Percentiles rank a stretch among this genome's conserved stretches.
Evolutionary conservation across 371 early-diverging fungal species (phyloP).

Genomic region (Syncephalastrum monosporum): DNA sequence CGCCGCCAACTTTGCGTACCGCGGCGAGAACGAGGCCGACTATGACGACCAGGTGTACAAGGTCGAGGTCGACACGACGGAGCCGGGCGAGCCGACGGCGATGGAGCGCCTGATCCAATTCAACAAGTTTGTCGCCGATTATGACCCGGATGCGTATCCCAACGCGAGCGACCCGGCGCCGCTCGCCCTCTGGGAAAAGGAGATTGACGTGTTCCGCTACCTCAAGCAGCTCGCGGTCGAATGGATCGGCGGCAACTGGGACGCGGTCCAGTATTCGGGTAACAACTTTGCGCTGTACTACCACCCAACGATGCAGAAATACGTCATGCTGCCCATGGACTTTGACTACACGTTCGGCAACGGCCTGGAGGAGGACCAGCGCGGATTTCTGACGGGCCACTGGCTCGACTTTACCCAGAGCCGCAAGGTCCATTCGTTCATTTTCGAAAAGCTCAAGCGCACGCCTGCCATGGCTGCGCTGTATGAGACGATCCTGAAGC

Average conservation of each 20-base stretch:
- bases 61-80: slow-evolving; percentile 13
- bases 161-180: slow-evolving; percentile 2
- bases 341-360: slow-evolving; percentile 45
- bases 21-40: slow-evolving; percentile 18
- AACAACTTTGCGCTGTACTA: slow-evolving; percentile 31
- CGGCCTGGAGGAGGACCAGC: slow-evolving; percentile 31
- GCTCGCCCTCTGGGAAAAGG: slow-evolving; percentile 9
- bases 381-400: slow-evolving; percentile 15
- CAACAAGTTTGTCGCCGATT: slow-evolving; percentile 23
- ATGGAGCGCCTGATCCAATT: slow-evolving; percentile 30
- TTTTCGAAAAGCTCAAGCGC: slow-evolving; percentile 24
- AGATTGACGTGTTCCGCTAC: slow-evolving; percentile 20
- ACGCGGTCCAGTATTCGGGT: slow-evolving; percentile 28
- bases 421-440: slow-evolving; percentile 19
- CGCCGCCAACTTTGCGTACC: slow-evolving; percentile 31
- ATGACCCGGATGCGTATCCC: slow-evolving; percentile 7
- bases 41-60: slow-evolving; percentile 29
- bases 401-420: slow-evolving; percentile 19
- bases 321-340: slow-evolving; percentile 40
- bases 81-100: slow-evolving; percentile 15
- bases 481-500: slow-evolving; percentile 14
- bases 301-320: slow-evolving; percentile 11
- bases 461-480: slow-evolving; percentile 12
- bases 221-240: slow-evolving; percentile 44
- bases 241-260: slow-evolving; percentile 39